These are phyloP conservation scores for Paspalum vaginatum DNA, from an alignment of 176 grass and related monocot genomes.

Conservation along the genomic window DNA sequence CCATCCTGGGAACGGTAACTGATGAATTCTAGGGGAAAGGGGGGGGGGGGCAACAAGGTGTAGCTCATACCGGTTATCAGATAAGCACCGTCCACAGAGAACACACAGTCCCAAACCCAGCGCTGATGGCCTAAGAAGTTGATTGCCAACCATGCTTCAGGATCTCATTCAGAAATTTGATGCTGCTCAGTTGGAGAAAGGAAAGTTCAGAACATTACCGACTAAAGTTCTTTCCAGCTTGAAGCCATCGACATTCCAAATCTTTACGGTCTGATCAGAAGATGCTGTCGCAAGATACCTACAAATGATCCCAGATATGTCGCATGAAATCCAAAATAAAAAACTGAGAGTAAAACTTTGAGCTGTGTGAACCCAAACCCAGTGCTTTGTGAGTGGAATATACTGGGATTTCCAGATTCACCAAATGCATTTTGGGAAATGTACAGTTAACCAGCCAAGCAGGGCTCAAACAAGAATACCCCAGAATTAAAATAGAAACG, in stretches of 20 bases:
- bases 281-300: conserved; percentile 96
- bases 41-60: background rate
- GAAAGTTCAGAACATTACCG: conserved; percentile 46
- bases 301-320: conserved; percentile 26
- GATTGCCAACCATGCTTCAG: background rate
- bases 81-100: conserved; percentile 91
- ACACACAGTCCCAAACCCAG: conserved; percentile 97
- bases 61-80: conserved; percentile 70
- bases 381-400: background rate
- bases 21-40: background rate
- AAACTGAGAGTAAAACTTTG: too few relatives aligned
- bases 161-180: background rate
- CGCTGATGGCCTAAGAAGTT: conserved; percentile 73
- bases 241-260: conserved; percentile 97
- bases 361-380: too few relatives aligned
- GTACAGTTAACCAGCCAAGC: background rate
- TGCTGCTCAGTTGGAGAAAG: background rate
- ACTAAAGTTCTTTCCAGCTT: conserved; percentile 83
- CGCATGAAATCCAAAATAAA: background rate
- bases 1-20: background rate
- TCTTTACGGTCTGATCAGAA: conserved; percentile 92
- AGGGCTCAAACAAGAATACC: background rate
- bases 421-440: conserved; percentile 20
- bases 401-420: background rate
- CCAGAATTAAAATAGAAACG: background rate